Evolutionary conservation across 208 protist genomes (phyloP).

Genomic region (Trypanosoma caninum): DNA sequence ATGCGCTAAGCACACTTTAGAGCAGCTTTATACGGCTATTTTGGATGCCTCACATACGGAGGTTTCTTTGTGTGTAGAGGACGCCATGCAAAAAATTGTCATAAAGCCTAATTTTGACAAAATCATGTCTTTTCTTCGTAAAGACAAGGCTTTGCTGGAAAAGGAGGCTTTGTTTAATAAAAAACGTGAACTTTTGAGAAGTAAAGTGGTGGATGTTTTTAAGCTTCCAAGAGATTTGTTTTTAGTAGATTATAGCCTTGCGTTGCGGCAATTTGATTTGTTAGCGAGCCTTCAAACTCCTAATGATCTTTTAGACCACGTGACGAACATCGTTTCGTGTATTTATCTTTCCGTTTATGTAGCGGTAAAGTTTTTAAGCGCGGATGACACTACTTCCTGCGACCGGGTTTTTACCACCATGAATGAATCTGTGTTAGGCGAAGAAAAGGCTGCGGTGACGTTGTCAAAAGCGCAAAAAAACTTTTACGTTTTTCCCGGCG

Average conservation of each 20-base stretch:
- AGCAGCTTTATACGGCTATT: not conserved
- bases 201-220: slow-evolving; percentile 16
- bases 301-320: slow-evolving; percentile 15
- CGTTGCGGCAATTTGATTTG: slow-evolving; percentile 14
- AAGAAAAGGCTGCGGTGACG: no score
- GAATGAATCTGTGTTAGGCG: no score
- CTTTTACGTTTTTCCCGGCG: no score
- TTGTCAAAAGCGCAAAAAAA: no score
- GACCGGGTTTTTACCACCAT: no score
- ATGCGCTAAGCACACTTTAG: slow-evolving; percentile 1
- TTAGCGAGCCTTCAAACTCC: slow-evolving; percentile 1
- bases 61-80: slow-evolving; percentile 14
- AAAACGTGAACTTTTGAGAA: slow-evolving; percentile 3
- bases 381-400: not conserved
- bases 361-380: not conserved
- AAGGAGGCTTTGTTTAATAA: slow-evolving; percentile 10
- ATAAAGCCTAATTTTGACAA: slow-evolving; percentile 22
- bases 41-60: not conserved
- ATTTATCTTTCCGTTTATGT: slow-evolving; percentile 18
- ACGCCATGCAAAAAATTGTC: slow-evolving; percentile 15
- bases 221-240: slow-evolving; percentile 11
- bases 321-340: slow-evolving; percentile 21
- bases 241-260: slow-evolving; percentile 16
- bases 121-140: slow-evolving; percentile 10
- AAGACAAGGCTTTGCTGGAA: not conserved